Base-by-base conservation (phyloP, 116 monocot genomes). In the Thalassia testudinum region DNA sequence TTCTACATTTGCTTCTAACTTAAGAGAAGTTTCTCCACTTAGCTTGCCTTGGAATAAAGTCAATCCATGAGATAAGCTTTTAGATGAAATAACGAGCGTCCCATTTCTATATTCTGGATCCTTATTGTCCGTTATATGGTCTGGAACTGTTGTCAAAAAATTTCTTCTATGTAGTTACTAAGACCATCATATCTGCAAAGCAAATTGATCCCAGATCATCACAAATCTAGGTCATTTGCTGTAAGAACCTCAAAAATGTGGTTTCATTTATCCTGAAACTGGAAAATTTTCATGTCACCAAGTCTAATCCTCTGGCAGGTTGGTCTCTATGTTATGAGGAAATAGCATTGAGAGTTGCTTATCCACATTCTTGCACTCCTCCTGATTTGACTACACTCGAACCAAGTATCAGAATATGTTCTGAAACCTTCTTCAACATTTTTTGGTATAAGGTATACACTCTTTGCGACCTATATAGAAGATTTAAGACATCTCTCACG, bases 21-120 rank as follows among this genome's bases (percentile, higher is more conserved):
- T 84, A 57, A 79, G 58, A 47, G 85, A 60, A 54, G 72, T 67
- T 58, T 88, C 74, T 26, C 73, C 70, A 50, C 59, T 50, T 50
- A 69, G 56, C 50, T 66, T 79, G 27, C 67, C 68, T 77, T 97
- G 85, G 47, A 97, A 97, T 66, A 97, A 77, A 53, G 72, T 82
- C 59, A 97, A 66, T 53, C 82, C 97, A 72, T 97, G 89, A 19
- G 85, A 82, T 58, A 97, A 75, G 68, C 97, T 97, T 42, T 80
- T 74, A 42, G 86, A 71, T 53, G 80, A 86, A 62, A 86, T 74
- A 51, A 85, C 47, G 52, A 85, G 74, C 28, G 80, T 86, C 60
- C 86, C 86, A 67, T 80, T 80, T 74, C 77, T 66, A 50, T 86
- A 80, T 37, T 86, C 80, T 1, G 80, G 86, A 54, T 71, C 60